These are phyloP conservation scores for Mytilinidion resinicola DNA, from an alignment of 495 filamentous ascomycete species.

Conservation along the genomic window DNA sequence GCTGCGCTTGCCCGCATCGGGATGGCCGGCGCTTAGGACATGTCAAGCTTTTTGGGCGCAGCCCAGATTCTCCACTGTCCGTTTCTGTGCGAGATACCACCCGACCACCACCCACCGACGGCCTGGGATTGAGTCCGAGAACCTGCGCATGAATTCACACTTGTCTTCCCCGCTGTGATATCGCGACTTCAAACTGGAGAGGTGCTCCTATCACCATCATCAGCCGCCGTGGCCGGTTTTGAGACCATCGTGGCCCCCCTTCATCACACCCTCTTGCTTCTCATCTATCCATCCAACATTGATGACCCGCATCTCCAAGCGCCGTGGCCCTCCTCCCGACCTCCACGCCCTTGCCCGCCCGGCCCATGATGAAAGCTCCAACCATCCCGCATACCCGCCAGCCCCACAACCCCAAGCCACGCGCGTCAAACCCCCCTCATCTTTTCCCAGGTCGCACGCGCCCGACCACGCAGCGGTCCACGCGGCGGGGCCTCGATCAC, in stretches of 20 bases:
- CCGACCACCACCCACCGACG: no score
- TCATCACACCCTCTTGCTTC: neutral
- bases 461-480: no score
- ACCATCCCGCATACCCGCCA: neutral
- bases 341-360: neutral
- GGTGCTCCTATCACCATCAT: neutral
- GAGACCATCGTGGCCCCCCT: neutral
- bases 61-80: no score
- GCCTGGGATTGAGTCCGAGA: neutral
- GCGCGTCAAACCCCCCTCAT: no score
- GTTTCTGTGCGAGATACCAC: no score
- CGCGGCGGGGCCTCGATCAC: no score
- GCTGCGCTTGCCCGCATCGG: no score
- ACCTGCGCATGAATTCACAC: slow-evolving; percentile 4
- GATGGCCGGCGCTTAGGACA: no score
- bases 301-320: neutral
- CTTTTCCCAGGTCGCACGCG: no score
- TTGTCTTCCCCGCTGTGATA: no score
- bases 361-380: neutral
- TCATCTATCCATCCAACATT: neutral
- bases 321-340: neutral
- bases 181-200: neutral
- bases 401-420: no score
- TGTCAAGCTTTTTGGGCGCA: no score
- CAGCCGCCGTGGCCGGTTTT: neutral